Percentiles rank a stretch among this genome's conserved stretches.
Conservation (phyloP, 148 eudicot species). For the Rheum nobile region DNA sequence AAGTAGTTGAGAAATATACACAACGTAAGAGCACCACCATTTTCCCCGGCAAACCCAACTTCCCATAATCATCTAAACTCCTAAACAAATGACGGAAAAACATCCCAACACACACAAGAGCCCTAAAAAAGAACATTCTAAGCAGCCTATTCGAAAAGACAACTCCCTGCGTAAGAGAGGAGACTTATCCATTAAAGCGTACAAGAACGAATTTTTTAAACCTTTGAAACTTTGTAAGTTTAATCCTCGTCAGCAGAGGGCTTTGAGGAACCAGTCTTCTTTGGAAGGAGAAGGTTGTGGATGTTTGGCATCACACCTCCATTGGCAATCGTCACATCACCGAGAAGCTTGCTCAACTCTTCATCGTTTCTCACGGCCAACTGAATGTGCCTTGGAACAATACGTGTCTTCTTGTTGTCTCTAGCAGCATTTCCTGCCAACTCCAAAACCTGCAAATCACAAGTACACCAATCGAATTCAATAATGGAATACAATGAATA, state of each 20-base stretch:
- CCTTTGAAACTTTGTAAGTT: neutral
- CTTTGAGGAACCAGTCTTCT: slow-evolving; percentile 41
- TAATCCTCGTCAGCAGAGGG: slow-evolving; percentile 48
- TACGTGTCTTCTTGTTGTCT: slow-evolving; percentile 80
- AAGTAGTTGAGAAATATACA: slow-evolving; percentile 1
- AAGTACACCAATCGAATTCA: too few species aligned
- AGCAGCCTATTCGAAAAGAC: neutral
- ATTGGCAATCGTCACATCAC: slow-evolving; percentile 77
- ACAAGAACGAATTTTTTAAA: neutral
- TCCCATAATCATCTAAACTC: neutral
- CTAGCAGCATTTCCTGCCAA: slow-evolving; percentile 91
- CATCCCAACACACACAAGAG: neutral
- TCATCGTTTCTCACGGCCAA: slow-evolving; percentile 80
- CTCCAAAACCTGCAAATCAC: slow-evolving; percentile 43
- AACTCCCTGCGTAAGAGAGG: neutral
- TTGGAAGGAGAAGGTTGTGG: slow-evolving; percentile 71
- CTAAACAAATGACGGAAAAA: neutral
- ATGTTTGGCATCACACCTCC: slow-evolving; percentile 96
- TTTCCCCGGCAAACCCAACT: neutral
- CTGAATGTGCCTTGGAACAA: slow-evolving; percentile 78
- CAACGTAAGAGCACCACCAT: neutral
- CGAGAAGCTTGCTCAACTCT: slow-evolving; percentile 75
- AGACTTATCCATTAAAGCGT: neutral
- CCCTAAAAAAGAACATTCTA: neutral
- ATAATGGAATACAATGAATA: neutral